Evolutionary conservation across 768 basidiomycete species (phyloP), one percentile per base, ranked within the genome.

Genomic region (Kwoniella bestiolae): DNA sequence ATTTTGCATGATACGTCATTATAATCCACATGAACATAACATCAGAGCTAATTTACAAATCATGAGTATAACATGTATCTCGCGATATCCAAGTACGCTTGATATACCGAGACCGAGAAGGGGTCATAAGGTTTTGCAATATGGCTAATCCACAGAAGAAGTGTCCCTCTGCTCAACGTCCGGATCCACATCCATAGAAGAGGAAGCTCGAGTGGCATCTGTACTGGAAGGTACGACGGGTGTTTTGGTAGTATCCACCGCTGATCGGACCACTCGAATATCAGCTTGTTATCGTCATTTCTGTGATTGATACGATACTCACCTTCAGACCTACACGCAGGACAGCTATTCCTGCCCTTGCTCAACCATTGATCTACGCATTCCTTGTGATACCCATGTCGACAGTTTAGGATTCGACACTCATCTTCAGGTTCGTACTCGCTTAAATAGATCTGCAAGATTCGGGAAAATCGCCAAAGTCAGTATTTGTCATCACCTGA

Each of bases 361-460:
- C 88, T 86, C 34, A 95, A 83, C 92, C 94, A 95, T 65, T 73
- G 74, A 65, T 96, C 94, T 5, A 96, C 91, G 71, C 94, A 96
- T 23, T 79, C 82, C 74, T 88, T 88, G 76, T 97, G 94, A 85
- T 94, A 97, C n/a, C 86, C 88, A 82, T 97, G 94, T 68, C 87
- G 86, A 81, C 94, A 96, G 5, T 82, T 82, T 83, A 97, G 85
- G 34, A 96, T 82, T 26, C 94, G 87, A 52, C 94, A 81, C 28
- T 92, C 88, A 49, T 92, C 91, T 47, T 90, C 88, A 1, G 83
- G 77, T 32, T 85, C 85, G 80, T 96, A 96, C 60, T 95, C 92
- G 61, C 91, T 90, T 55, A 95, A 83, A 77, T 94, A 97, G 38
- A 96, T 89, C 66, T 79, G n/a, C n/a, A 56, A 3, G 12, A 23